Conservation (phyloP, 2,329 filamentous ascomycete species). For the Coniochaeta sp. region DNA sequence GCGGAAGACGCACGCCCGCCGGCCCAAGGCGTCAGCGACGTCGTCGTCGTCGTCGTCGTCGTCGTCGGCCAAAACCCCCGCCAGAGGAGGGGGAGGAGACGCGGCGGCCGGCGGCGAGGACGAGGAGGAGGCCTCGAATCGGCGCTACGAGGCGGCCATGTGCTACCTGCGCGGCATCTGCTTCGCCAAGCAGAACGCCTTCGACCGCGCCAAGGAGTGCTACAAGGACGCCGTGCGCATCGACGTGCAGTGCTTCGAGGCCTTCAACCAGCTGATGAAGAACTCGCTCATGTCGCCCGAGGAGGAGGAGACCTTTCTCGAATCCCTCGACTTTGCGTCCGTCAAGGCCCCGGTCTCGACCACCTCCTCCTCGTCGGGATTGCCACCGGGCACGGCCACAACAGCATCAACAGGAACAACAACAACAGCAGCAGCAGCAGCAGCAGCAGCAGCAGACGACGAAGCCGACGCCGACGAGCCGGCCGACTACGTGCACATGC, state of each 20-base stretch:
- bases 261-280: slow-evolving; percentile 95
- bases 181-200: slow-evolving; percentile 94
- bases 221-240: slow-evolving; percentile 97
- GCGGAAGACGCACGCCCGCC: slow-evolving; percentile 61
- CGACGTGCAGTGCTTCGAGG: slow-evolving; percentile 96
- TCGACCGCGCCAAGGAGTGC: slow-evolving; percentile 94
- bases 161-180: slow-evolving; percentile 91
- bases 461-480: slow-evolving; percentile 48
- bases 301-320: slow-evolving; percentile 84
- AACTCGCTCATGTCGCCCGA: slow-evolving; percentile 86
- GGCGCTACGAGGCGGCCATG: slow-evolving; percentile 93
- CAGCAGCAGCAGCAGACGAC: not conserved
- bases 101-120: slow-evolving; percentile 49
- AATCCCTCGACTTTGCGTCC: slow-evolving; percentile 83
- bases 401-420: no score
- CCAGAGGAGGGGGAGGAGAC: slow-evolving; percentile 18
- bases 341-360: slow-evolving; percentile 36
- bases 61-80: slow-evolving; percentile 14
- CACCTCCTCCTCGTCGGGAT: slow-evolving; percentile 48
- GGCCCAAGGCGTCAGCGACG: slow-evolving; percentile 10
- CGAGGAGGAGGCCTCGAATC: slow-evolving; percentile 67
- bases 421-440: no score
- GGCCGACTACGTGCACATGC: slow-evolving; percentile 87
- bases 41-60: no score
- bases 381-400: no score